These are phyloP conservation scores for Serendipita vermifera DNA, from an alignment of 768 basidiomycete species.

Conservation along the genomic window DNA sequence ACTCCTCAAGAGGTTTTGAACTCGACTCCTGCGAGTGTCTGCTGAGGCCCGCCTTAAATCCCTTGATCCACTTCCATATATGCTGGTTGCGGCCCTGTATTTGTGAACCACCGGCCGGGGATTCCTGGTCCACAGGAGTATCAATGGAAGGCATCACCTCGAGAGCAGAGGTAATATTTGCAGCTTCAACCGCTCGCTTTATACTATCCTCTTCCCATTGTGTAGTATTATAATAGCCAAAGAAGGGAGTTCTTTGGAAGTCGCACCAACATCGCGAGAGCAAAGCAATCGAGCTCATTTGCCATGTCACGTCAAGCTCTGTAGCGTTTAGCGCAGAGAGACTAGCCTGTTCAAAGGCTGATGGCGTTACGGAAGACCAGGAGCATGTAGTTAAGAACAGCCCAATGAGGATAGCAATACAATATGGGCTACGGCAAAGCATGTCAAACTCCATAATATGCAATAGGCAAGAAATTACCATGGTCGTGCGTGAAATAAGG, in stretches of 20 bases:
- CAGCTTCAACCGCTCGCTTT: not conserved
- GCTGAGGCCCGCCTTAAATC: too few relatives aligned
- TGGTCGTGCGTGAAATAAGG: constrained; percentile 69
- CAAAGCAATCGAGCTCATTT: constrained; percentile 52
- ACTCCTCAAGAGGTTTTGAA: too few relatives aligned
- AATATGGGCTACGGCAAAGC: constrained; percentile 52
- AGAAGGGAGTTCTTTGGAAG: constrained; percentile 46
- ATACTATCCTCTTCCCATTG: constrained; percentile 63
- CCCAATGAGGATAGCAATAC: constrained; percentile 68
- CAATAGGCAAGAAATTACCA: constrained; percentile 39
- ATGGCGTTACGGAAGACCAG: constrained; percentile 66
- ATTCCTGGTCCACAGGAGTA: too few relatives aligned
- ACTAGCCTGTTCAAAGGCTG: constrained; percentile 17
- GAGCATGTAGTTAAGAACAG: constrained; percentile 80
- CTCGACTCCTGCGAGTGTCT: too few relatives aligned
- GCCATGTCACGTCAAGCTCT: constrained; percentile 54
- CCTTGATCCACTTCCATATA: too few relatives aligned
- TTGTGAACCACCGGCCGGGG: too few relatives aligned
- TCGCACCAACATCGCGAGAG: constrained; percentile 84
- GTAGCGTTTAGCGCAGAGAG: constrained; percentile 54
- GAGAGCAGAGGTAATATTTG: not conserved
- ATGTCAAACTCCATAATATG: not conserved
- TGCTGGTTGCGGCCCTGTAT: too few relatives aligned
- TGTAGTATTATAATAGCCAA: constrained; percentile 64
- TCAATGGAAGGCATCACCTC: too few relatives aligned